phyloP scores from a whole-genome alignment of 768 basidiomycete genomes.

The Melanogaster broomeanus region DNA sequence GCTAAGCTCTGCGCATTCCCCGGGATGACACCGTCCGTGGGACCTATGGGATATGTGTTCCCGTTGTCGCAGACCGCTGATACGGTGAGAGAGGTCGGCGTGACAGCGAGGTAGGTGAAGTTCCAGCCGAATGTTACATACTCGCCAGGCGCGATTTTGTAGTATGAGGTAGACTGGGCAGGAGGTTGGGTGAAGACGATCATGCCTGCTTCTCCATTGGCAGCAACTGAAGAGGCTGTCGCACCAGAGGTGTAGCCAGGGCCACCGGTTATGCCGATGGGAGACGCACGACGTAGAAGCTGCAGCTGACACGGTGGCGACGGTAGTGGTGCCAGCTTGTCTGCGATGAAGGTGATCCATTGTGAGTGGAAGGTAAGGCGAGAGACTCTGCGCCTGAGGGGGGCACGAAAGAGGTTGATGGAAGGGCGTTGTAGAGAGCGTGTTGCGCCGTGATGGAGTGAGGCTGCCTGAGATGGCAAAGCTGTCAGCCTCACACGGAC shows the following conservation, averaged over 20 bases:
- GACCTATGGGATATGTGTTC: constrained; percentile 67
- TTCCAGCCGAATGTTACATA: constrained; percentile 77
- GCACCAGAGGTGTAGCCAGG: constrained; percentile 27
- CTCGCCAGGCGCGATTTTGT: constrained; percentile 60
- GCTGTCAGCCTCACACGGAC: constrained; percentile 17
- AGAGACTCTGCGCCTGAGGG: background rate
- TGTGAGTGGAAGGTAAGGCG: background rate
- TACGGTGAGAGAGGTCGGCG: constrained; percentile 58
- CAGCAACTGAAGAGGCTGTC: constrained; percentile 25
- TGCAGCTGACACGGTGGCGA: background rate
- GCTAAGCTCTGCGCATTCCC: constrained; percentile 51
- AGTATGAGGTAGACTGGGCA: constrained; percentile 58
- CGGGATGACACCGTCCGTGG: constrained; percentile 51
- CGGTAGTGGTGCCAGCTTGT: constrained; percentile 13
- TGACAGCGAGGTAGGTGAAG: constrained; percentile 54
- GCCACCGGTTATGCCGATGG: constrained; percentile 26
- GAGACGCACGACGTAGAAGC: background rate
- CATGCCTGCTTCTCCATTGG: constrained; percentile 43
- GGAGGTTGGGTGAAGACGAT: constrained; percentile 61
- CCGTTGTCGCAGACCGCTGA: constrained; percentile 68
- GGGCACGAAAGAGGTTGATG: background rate
- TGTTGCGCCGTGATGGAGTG: background rate
- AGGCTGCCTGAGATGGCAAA: background rate
- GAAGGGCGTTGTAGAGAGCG: background rate
- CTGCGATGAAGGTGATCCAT: constrained; percentile 25